Percentiles rank a stretch among this genome's conserved stretches.
Evolutionary conservation across 345 rosid genomes (phyloP).

Genomic region (Eucalyptus urophylla): DNA sequence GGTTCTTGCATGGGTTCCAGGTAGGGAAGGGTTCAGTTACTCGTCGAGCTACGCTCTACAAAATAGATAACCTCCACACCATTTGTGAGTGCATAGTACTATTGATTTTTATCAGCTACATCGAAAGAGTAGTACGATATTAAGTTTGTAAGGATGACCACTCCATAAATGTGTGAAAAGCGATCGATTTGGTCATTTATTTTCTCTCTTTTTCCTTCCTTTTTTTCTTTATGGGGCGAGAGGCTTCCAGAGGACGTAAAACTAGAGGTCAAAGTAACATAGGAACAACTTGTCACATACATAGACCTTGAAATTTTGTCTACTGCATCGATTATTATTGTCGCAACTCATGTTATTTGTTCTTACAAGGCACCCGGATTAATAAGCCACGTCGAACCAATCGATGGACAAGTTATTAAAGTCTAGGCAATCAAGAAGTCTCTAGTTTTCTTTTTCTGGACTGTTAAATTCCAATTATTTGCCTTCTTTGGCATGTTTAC

Average conservation of each 20-base stretch:
- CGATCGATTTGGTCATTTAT: not conserved
- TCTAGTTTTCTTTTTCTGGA: not conserved
- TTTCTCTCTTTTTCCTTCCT: not conserved
- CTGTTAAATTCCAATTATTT: not conserved
- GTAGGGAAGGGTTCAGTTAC: accelerated
- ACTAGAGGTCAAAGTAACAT: not conserved
- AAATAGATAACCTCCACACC: not conserved
- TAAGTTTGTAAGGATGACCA: not conserved
- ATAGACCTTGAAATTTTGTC: not conserved
- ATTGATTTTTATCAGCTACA: not conserved
- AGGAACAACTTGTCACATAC: not conserved
- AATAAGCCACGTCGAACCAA: not conserved
- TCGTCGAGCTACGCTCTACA: accelerated
- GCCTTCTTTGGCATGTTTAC: not conserved
- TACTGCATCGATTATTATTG: not conserved
- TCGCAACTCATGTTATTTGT: not conserved
- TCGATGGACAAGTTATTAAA: not conserved
- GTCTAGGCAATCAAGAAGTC: not conserved
- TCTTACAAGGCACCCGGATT: not conserved
- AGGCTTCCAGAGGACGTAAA: not conserved
- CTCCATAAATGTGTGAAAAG: not conserved
- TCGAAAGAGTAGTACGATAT: not conserved
- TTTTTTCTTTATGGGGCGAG: not conserved
- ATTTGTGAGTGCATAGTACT: accelerated
- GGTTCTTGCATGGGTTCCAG: not conserved